phyloP scores from a whole-genome alignment of 2,329 filamentous ascomycete species.

The Penicillium sp. region DNA sequence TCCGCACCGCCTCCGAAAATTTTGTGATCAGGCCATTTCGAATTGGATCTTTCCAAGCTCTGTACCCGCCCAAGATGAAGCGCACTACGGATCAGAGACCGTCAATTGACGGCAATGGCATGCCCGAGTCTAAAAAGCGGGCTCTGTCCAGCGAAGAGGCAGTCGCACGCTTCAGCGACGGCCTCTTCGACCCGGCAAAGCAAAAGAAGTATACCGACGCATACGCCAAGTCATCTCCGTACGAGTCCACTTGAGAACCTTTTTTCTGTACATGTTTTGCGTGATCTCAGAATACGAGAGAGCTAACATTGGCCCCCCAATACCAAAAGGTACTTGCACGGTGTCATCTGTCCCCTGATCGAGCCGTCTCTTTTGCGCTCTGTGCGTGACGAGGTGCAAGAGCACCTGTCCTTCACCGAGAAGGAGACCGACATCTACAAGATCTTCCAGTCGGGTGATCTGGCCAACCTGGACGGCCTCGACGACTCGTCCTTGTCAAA shows the following conservation, averaged over 20 bases:
- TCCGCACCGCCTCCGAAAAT: slow-evolving; percentile 18
- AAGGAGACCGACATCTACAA: slow-evolving; percentile 99
- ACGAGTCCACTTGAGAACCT: slow-evolving; percentile 16
- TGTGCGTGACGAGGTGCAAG: slow-evolving; percentile 81
- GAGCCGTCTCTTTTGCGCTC: slow-evolving; percentile 73
- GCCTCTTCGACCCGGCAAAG: slow-evolving; percentile 38
- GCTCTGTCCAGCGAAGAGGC: slow-evolving; percentile 35
- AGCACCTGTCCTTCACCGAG: slow-evolving; percentile 89
- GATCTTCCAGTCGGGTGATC: slow-evolving; percentile 95
- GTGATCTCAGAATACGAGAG: too few relatives aligned
- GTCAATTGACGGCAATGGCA: slow-evolving; percentile 26
- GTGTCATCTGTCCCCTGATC: slow-evolving; percentile 77
- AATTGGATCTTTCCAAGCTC: neutral
- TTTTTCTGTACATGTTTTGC: slow-evolving; percentile 1
- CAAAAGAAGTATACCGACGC: slow-evolving; percentile 39
- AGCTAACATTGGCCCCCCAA: neutral
- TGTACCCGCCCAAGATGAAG: slow-evolving; percentile 33
- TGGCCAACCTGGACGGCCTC: slow-evolving; percentile 92
- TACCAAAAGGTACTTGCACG: slow-evolving; percentile 69
- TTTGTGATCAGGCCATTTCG: slow-evolving; percentile 14
- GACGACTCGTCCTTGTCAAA: slow-evolving; percentile 79
- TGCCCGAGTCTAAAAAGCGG: slow-evolving; percentile 35
- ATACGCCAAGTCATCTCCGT: slow-evolving; percentile 41
- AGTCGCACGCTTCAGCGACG: slow-evolving; percentile 39
- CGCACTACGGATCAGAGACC: slow-evolving; percentile 36